Base-by-base conservation (phyloP, 2,329 filamentous ascomycete species). In the Xylariomycetidae sp. region DNA sequence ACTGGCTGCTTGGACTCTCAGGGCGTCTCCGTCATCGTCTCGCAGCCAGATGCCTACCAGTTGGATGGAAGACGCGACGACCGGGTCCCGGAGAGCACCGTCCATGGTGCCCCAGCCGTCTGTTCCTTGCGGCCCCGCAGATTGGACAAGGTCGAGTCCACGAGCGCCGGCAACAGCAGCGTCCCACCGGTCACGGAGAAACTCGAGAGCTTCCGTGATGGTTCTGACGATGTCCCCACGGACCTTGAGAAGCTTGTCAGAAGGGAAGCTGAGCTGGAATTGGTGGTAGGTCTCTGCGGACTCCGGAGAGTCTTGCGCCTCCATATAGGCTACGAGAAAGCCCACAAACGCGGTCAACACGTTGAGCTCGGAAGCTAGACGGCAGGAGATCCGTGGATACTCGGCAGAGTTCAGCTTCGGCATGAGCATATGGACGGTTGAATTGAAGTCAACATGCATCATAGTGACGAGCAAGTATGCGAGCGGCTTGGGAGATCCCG, bases 181-280 rank as follows among this genome's bases (percentile, higher is more conserved):
- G 49, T 85, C 80, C 75, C 76, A 84, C n/a, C 79, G 63, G 49
- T 85, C 81, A 25, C 79, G 71, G 2, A 85, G 64, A 51, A 78
- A 80, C 56, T 84, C 80, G 38, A 79, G 68, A 0, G 79, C 76
- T 48, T 85, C 80, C 1, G 71, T 66, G 31, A 84, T 68, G 34
- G 69, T 63, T 31, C 68, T 74, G 24, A 76, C 69, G 5, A 84
- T 25, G 20, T 43, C 40, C 20, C 39, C 32, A 4, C 37, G 44
- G 1, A 46, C 58, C 46, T 75, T 77, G 10, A 84, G 60, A 17
- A 85, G 65, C 16, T 70, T 67, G 35, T 79, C 74, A 0, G 77
- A 70, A 1, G 71, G 56, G 59, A 79, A 68, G 20, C 64, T 51
- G 26, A 74, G 58, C 4, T 34, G 33, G n/a, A 32, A 19, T 9